Conservation (phyloP, 208 protist species). For the Strigomonas culicis region DNA sequence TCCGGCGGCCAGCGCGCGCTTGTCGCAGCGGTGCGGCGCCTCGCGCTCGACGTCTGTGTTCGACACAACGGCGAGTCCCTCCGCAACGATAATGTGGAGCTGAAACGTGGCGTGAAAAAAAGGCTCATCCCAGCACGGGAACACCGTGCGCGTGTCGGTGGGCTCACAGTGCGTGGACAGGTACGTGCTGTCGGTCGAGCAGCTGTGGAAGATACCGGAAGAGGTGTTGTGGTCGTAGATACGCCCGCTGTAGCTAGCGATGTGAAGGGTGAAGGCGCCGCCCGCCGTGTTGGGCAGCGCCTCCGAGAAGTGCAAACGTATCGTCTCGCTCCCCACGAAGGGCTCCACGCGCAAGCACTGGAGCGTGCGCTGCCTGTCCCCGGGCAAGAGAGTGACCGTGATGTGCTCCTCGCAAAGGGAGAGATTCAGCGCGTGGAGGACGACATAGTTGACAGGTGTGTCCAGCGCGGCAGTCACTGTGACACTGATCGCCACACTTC, state of each 20-base stretch:
- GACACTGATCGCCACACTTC: constrained; percentile 26
- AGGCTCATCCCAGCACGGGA: constrained; percentile 76
- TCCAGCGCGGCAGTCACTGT: constrained; percentile 14
- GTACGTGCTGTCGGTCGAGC: constrained; percentile 22
- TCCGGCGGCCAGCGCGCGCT: background rate
- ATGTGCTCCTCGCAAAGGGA: constrained; percentile 17
- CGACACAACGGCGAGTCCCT: constrained; percentile 30
- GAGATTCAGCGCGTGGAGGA: constrained; percentile 39
- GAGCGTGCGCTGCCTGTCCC: background rate
- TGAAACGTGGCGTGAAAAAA: constrained; percentile 45
- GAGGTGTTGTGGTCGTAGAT: constrained; percentile 21
- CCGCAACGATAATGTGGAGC: constrained; percentile 41
- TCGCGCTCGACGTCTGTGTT: constrained; percentile 46
- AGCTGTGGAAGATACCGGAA: constrained; percentile 38
- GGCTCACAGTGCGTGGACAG: constrained; percentile 71
- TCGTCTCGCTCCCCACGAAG: constrained; percentile 27
- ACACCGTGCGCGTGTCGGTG: constrained; percentile 42
- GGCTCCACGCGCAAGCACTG: constrained; percentile 16
- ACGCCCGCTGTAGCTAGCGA: constrained; percentile 33
- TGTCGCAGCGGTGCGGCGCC: constrained; percentile 3
- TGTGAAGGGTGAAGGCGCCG: constrained; percentile 26
- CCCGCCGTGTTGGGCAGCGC: constrained; percentile 29
- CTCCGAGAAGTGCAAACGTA: constrained; percentile 27
- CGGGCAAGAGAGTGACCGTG: constrained; percentile 6
- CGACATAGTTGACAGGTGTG: constrained; percentile 19